A percentile compares a stretch with the other conserved stretches of the same genome.
Conservation (phyloP, 1,284 basidiomycete species). For the Tylopilus sp. region DNA sequence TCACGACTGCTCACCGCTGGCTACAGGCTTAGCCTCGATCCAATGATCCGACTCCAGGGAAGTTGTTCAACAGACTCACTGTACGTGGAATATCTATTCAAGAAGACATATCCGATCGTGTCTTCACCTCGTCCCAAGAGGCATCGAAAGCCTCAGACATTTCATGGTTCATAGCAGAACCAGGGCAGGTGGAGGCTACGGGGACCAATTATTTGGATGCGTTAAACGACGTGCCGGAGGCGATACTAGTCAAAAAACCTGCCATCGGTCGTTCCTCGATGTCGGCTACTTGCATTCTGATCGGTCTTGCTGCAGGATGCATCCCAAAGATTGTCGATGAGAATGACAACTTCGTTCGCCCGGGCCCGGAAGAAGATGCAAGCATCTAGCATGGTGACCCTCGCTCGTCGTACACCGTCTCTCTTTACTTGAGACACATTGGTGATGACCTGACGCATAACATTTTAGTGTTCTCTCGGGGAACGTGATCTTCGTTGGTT, state of each 20-base stretch:
- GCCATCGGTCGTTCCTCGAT: constrained; percentile 16
- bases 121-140: constrained; percentile 50
- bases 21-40: constrained; percentile 40
- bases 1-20: constrained; percentile 7
- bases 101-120: too few relatives aligned
- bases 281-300: neutral
- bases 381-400: constrained; percentile 59
- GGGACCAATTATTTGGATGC: constrained; percentile 42
- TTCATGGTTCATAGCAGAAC: constrained; percentile 48
- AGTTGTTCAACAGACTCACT: constrained; percentile 49
- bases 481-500: constrained; percentile 80
- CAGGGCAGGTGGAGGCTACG: constrained; percentile 51
- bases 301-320: constrained; percentile 10
- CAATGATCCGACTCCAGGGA: constrained; percentile 13
- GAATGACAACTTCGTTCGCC: constrained; percentile 17
- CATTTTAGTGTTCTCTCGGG: constrained; percentile 84
- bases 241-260: constrained; percentile 44
- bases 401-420: constrained; percentile 80
- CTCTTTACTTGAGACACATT: constrained; percentile 94
- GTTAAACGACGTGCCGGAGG: constrained; percentile 55
- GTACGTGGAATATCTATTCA: constrained; percentile 53
- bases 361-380: constrained; percentile 36
- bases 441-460: constrained; percentile 96
- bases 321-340: constrained; percentile 22
- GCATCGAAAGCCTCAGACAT: constrained; percentile 55